Percentiles rank a stretch among this genome's conserved stretches.
These are phyloP conservation scores for Hibiscus syriacus DNA, from an alignment of 345 rosid genomes.

Conservation along the genomic window DNA sequence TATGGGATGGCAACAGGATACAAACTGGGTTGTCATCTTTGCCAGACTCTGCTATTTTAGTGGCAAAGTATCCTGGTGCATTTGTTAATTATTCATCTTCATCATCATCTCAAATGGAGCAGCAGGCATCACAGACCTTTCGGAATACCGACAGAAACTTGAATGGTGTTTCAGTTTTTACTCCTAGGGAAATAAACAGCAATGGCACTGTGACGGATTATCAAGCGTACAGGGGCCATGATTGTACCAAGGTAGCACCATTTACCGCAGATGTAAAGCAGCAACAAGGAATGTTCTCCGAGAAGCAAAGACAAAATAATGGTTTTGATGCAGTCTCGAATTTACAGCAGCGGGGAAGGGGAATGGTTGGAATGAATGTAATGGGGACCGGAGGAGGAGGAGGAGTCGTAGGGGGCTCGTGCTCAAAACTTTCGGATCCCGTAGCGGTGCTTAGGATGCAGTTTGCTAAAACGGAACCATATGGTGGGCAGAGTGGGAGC, in stretches of 20 bases:
- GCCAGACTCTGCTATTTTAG: slow-evolving; percentile 61
- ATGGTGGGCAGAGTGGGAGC: slow-evolving; percentile 32
- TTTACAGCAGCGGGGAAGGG: background rate
- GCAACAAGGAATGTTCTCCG: slow-evolving; percentile 12
- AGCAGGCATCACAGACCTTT: slow-evolving; percentile 28
- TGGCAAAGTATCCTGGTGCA: slow-evolving; percentile 77
- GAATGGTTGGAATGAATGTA: slow-evolving; percentile 39
- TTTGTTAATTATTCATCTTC: slow-evolving; percentile 32
- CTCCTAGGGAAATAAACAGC: slow-evolving; percentile 29
- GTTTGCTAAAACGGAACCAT: slow-evolving; percentile 39
- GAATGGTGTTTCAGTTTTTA: slow-evolving; percentile 29
- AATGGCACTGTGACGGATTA: slow-evolving; percentile 39
- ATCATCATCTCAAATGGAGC: slow-evolving; percentile 32
- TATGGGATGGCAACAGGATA: slow-evolving; percentile 82
- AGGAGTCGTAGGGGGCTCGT: slow-evolving; percentile 22
- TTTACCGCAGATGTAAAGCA: slow-evolving; percentile 43
- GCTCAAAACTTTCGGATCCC: slow-evolving; percentile 43
- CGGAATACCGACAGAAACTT: slow-evolving; percentile 26
- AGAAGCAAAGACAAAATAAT: slow-evolving; percentile 36
- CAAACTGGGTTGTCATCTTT: slow-evolving; percentile 63
- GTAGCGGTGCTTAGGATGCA: slow-evolving; percentile 61
- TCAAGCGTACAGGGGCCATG: slow-evolving; percentile 31
- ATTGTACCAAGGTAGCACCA: slow-evolving; percentile 30
- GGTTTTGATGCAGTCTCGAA: slow-evolving; percentile 40
- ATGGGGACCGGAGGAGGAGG: slow-evolving; percentile 30